phyloP scores from a whole-genome alignment of 2,329 filamentous ascomycete genomes.

The Myriosclerotinia curreyana region DNA sequence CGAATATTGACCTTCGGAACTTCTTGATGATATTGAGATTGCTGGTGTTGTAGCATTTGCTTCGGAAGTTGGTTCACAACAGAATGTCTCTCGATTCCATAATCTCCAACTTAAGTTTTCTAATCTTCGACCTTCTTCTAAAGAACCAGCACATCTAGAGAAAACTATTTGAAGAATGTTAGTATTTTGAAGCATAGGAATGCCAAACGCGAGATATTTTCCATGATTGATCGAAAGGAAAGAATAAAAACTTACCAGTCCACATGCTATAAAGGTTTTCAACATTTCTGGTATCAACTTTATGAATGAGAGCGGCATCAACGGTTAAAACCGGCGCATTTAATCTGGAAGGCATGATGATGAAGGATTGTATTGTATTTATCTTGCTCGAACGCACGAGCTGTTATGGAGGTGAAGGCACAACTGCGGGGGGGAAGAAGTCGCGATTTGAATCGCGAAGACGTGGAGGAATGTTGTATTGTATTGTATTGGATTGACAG shows the following conservation, averaged over 20 bases:
- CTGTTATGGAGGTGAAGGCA: slow-evolving; percentile 33
- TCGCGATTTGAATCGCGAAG: slow-evolving; percentile 37
- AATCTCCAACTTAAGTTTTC: slow-evolving; percentile 96
- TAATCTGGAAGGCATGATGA: slow-evolving; percentile 75
- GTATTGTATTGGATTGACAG: not conserved
- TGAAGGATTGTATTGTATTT: not conserved
- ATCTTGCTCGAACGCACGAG: slow-evolving; percentile 38
- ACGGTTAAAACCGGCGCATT: slow-evolving; percentile 85
- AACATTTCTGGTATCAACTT: slow-evolving; percentile 88
- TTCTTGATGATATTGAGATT: slow-evolving; percentile 39
- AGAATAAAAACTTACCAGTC: slow-evolving; percentile 67
- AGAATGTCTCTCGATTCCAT: slow-evolving; percentile 92
- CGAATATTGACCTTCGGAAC: slow-evolving; percentile 41
- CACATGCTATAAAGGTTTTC: slow-evolving; percentile 96
- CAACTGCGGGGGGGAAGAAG: slow-evolving; percentile 29
- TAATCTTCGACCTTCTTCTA: slow-evolving; percentile 86
- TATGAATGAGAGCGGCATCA: slow-evolving; percentile 87
- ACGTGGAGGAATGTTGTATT: slow-evolving; percentile 13
- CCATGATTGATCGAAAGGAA: not conserved
- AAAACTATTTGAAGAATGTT: slow-evolving; percentile 66
- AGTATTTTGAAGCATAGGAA: slow-evolving; percentile 9
- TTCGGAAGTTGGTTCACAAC: slow-evolving; percentile 65
- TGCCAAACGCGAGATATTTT: slow-evolving; percentile 16
- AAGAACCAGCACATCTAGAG: slow-evolving; percentile 87
- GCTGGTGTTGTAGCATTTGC: slow-evolving; percentile 46